Percentiles rank a stretch among this genome's conserved stretches.
Conservation (phyloP, 768 basidiomycete species). For the Amylocystis lapponica region DNA sequence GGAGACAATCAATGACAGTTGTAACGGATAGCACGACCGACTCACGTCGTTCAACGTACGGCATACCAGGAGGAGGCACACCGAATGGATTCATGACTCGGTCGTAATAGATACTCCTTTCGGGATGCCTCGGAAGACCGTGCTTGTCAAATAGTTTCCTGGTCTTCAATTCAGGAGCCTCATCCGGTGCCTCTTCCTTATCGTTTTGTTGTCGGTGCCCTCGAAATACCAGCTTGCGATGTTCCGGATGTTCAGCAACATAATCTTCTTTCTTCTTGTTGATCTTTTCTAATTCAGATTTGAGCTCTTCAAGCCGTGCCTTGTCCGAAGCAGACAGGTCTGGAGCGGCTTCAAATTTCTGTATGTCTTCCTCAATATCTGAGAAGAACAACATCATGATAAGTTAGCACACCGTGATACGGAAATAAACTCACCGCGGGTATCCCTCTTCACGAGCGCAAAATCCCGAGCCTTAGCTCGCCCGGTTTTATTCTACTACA, state of each 20-base stretch:
- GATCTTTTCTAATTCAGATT: slow-evolving; percentile 73
- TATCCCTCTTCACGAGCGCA: slow-evolving; percentile 92
- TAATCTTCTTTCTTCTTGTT: slow-evolving; percentile 89
- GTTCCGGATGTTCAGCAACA: slow-evolving; percentile 90
- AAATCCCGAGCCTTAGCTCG: slow-evolving; percentile 80
- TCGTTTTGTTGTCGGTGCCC: slow-evolving; percentile 38
- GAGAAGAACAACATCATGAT: neutral
- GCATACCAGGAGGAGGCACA: slow-evolving; percentile 94
- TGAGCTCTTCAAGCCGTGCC: slow-evolving; percentile 63
- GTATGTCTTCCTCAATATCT: slow-evolving; percentile 84
- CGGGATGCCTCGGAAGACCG: slow-evolving; percentile 86
- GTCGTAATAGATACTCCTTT: slow-evolving; percentile 89
- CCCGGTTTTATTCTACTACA: slow-evolving; percentile 86
- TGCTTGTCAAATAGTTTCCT: slow-evolving; percentile 75
- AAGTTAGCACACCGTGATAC: neutral
- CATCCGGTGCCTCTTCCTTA: slow-evolving; percentile 37
- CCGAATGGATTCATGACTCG: slow-evolving; percentile 91
- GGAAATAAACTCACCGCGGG: slow-evolving; percentile 49
- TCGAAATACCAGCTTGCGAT: slow-evolving; percentile 77
- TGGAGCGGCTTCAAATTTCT: slow-evolving; percentile 48
- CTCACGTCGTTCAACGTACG: slow-evolving; percentile 85
- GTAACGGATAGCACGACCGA: slow-evolving; percentile 10
- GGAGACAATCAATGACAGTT: slow-evolving; percentile 1
- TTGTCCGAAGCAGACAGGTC: slow-evolving; percentile 47
- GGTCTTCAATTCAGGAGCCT: slow-evolving; percentile 37